Conservation (phyloP, 73 alveolate genomes). For the Loxodes magnus region DNA sequence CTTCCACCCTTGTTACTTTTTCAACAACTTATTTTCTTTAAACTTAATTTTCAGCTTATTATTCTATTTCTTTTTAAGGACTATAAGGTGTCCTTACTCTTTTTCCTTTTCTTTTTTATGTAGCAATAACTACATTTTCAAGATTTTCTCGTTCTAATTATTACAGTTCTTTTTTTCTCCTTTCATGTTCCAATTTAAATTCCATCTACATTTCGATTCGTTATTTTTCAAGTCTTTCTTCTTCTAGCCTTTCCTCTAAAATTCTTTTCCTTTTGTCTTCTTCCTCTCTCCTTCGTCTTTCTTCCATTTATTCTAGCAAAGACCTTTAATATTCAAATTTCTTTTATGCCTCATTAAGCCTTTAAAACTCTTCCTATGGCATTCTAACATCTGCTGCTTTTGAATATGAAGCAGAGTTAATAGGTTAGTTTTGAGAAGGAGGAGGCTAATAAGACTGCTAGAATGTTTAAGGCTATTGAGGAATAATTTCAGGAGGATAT, state of each 20-base stretch:
- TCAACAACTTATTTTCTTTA: no score
- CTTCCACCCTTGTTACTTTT: no score
- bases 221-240: constrained; percentile 11
- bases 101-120: not conserved
- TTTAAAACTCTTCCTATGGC: no score
- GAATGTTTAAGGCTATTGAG: no score
- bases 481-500: no score
- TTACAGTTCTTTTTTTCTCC: not conserved
- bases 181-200: not conserved
- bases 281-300: constrained; percentile 6
- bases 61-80: not conserved
- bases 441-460: no score
- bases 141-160: not conserved
- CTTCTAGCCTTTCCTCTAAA: constrained; percentile 13
- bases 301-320: constrained; percentile 7
- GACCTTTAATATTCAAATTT: not conserved
- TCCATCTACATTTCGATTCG: not conserved
- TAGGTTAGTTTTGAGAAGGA: no score
- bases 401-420: no score
- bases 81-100: constrained; percentile 8
- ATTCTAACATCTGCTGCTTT: no score
- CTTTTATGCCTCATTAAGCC: not conserved
- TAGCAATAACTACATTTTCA: not conserved
- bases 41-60: no score
- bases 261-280: constrained; percentile 7